Conservation (phyloP, 139 green algal genomes). For the Limnomonas spitsbergensis region DNA sequence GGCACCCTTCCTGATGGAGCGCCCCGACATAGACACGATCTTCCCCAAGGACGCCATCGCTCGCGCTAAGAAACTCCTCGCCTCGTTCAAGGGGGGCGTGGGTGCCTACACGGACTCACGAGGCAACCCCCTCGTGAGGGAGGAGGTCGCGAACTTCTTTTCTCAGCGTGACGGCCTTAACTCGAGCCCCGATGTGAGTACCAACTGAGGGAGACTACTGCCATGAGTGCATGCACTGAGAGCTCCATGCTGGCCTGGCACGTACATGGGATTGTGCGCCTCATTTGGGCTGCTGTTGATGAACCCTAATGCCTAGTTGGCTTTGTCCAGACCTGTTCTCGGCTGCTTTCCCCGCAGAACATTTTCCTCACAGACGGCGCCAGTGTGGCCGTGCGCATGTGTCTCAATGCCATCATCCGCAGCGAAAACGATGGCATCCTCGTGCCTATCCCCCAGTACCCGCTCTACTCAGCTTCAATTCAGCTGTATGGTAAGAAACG, state of each 20-base stretch:
- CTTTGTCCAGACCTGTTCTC: too few relatives aligned
- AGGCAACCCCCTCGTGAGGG: constrained; percentile 58
- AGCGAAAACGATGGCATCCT: constrained; percentile 63
- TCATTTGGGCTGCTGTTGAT: too few relatives aligned
- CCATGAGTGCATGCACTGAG: too few relatives aligned
- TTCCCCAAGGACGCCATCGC: constrained; percentile 76
- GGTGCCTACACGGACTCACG: constrained; percentile 83
- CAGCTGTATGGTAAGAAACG: constrained; percentile 62
- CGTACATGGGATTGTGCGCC: too few relatives aligned
- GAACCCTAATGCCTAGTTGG: too few relatives aligned
- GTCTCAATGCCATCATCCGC: constrained; percentile 64
- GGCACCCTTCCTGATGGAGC: constrained; percentile 75
- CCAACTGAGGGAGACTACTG: background rate
- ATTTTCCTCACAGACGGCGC: constrained; percentile 89
- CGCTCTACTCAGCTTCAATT: constrained; percentile 85
- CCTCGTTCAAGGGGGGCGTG: constrained; percentile 56
- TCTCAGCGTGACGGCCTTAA: constrained; percentile 65
- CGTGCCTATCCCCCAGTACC: constrained; percentile 87
- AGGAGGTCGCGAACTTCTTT: constrained; percentile 80
- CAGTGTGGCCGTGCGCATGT: constrained; percentile 67
- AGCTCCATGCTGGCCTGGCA: too few relatives aligned
- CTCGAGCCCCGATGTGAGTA: constrained; percentile 54
- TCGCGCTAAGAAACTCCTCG: constrained; percentile 60
- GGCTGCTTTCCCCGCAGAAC: constrained; percentile 37
- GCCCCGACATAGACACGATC: constrained; percentile 55